Evolutionary conservation across 306 rosid species (phyloP), one percentile per base, ranked within the genome.

Genomic region (Gastrolobium bilobum): DNA sequence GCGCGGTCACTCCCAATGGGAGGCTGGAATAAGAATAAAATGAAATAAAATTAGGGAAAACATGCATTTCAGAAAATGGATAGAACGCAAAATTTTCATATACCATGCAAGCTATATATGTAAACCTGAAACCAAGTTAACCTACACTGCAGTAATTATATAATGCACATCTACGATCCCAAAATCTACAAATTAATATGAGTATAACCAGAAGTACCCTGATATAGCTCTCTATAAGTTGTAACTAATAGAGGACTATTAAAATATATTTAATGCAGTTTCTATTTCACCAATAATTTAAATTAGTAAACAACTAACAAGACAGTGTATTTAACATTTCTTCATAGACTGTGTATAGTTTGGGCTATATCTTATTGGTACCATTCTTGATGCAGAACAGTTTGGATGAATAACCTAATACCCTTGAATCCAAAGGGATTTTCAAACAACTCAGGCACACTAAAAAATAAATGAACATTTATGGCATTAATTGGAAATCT

Each of bases 1-100:
- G 86, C 85, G 2, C 91, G 92, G 57, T 92, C 89, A 0, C 31
- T 20, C 13, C 93, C 89, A 44, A 89, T 76, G 11, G 98, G 98
- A 40, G 98, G 98, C 98, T 94, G 90, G 35, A 70, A 76, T 35
- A 52, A 61, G 8, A 83, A 65, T 39, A 31, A 50, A 68, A 74
- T 46, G 33, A 34, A 56, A 71, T 13, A 10, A 13, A 78, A 35
- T 84, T 71, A 76, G 82, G 4, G 3, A 43, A 60, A 69, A 61
- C 56, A 47, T 77, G 26, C 56, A 56, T 10, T 54, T 64, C 34
- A 14, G 9, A 57, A 72, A 7, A 68, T 33, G 5, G 56, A 40
- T 46, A 37, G 65, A 67, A 29, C 62, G 11, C 26, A 8, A 10
- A 8, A 44, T 73, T 75, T 44, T 59, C 47, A 53, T 29, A 73